Evolutionary conservation across 2,329 filamentous ascomycete genomes (phyloP).

Genomic region (Aspergillus fischeri): DNA sequence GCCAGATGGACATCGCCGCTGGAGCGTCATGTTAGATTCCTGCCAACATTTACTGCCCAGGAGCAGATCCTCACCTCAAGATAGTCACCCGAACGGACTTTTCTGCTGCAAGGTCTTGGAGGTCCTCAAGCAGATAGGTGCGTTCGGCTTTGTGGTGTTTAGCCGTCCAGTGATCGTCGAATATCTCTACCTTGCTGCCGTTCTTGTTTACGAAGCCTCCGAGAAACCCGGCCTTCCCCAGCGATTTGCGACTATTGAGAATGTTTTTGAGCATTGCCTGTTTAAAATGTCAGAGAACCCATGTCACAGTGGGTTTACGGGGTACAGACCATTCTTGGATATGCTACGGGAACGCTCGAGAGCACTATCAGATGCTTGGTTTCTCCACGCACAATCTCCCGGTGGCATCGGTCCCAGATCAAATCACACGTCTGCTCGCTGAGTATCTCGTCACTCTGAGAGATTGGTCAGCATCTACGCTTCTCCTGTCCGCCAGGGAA

Average conservation of each 20-base stretch:
- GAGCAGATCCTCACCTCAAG: slow-evolving; percentile 54
- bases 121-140: slow-evolving; percentile 77
- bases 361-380: slow-evolving; percentile 88
- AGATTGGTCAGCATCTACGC: slow-evolving; percentile 18
- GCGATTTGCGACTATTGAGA: slow-evolving; percentile 80
- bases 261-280: slow-evolving; percentile 63
- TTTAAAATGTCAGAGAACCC: slow-evolving; percentile 31
- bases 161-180: slow-evolving; percentile 97
- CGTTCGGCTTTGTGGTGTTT: slow-evolving; percentile 91
- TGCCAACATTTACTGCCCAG: background rate
- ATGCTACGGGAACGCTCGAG: slow-evolving; percentile 77
- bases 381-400: slow-evolving; percentile 75
- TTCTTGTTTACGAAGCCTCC: slow-evolving; percentile 81
- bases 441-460: slow-evolving; percentile 68
- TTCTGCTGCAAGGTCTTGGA: slow-evolving; percentile 89
- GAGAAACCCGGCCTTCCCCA: slow-evolving; percentile 76
- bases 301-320: slow-evolving; percentile 22
- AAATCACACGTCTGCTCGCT: slow-evolving; percentile 77
- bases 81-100: slow-evolving; percentile 91
- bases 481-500: background rate
- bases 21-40: background rate
- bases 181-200: slow-evolving; percentile 84
- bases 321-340: slow-evolving; percentile 66
- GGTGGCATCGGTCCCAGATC: slow-evolving; percentile 79
- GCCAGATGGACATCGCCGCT: slow-evolving; percentile 92